Percentiles rank a stretch among this genome's conserved stretches.
Conservation (phyloP, 345 rosid genomes). For the Brassica carinata region DNA sequence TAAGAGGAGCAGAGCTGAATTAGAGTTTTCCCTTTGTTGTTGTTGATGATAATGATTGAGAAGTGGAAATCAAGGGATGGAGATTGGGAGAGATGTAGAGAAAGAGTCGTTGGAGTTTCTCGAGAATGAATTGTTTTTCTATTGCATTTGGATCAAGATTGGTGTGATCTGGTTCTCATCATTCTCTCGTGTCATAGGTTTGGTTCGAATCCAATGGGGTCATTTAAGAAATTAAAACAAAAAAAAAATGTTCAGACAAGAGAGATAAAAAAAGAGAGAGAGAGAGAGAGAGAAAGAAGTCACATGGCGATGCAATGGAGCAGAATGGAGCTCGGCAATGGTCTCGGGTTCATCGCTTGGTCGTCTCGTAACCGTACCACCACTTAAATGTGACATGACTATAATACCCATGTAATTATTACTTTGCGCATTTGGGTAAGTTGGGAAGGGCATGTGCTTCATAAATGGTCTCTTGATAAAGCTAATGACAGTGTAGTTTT, state of each 20-base stretch:
- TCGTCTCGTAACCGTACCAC: slow-evolving; percentile 20
- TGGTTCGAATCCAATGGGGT: slow-evolving; percentile 36
- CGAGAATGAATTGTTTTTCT: neutral
- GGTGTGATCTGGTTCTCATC: slow-evolving; percentile 41
- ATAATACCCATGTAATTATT: slow-evolving; percentile 26
- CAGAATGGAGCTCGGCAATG: slow-evolving; percentile 46
- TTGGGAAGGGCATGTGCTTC: slow-evolving; percentile 22
- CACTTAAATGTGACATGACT: slow-evolving; percentile 25
- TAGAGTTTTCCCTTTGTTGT: slow-evolving; percentile 47
- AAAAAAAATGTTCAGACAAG: neutral
- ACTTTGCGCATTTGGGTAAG: slow-evolving; percentile 13
- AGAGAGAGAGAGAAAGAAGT: slow-evolving; percentile 24
- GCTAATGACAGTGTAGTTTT: slow-evolving; percentile 8
- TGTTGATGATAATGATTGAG: slow-evolving; percentile 27
- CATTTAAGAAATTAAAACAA: neutral
- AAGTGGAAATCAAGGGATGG: slow-evolving; percentile 53
- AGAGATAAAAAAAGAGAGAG: neutral
- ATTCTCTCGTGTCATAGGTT: slow-evolving; percentile 39
- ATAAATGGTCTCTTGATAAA: slow-evolving; percentile 12
- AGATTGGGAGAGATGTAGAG: slow-evolving; percentile 42
- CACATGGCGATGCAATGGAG: slow-evolving; percentile 47
- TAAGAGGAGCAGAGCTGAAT: slow-evolving; percentile 41
- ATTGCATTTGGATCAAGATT: slow-evolving; percentile 20
- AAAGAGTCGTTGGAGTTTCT: slow-evolving; percentile 48
- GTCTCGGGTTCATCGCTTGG: slow-evolving; percentile 52